These are phyloP conservation scores for Leccinum subfulvum DNA, from an alignment of 1,284 basidiomycete species.

Conservation along the genomic window DNA sequence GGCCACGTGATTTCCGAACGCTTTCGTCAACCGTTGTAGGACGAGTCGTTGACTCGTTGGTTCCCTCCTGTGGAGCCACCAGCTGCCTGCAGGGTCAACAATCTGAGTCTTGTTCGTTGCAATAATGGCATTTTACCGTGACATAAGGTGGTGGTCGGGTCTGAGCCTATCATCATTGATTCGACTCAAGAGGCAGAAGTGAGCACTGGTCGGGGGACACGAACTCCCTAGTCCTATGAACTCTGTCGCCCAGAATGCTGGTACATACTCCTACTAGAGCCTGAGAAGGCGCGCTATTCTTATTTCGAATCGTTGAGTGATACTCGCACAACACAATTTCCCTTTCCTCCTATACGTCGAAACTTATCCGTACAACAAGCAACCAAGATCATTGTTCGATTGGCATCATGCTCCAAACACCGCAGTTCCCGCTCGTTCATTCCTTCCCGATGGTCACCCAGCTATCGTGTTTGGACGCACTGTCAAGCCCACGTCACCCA, in stretches of 20 bases:
- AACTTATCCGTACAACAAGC: slow-evolving; percentile 6
- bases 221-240: no score
- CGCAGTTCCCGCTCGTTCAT: slow-evolving; percentile 12
- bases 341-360: slow-evolving; percentile 3
- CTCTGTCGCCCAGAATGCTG: no score
- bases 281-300: no score
- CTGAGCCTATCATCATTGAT: neutral
- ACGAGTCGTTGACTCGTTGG: neutral
- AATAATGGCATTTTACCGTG: slow-evolving; percentile 1
- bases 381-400: neutral
- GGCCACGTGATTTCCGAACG: no score
- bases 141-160: neutral
- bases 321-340: neutral
- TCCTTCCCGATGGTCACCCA: slow-evolving; percentile 42
- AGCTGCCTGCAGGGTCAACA: neutral
- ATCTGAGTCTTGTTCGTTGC: slow-evolving; percentile 8
- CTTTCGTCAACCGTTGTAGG: no score
- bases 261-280: no score
- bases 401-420: neutral
- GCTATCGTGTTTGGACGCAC: slow-evolving; percentile 34
- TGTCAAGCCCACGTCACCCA: neutral
- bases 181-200: neutral
- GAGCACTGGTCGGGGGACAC: no score
- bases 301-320: no score
- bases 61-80: neutral